Percentiles rank a stretch among this genome's conserved stretches.
These are phyloP conservation scores for Diutina scorzettiae DNA, from an alignment of 1,139 yeast genomes.

Conservation along the genomic window DNA sequence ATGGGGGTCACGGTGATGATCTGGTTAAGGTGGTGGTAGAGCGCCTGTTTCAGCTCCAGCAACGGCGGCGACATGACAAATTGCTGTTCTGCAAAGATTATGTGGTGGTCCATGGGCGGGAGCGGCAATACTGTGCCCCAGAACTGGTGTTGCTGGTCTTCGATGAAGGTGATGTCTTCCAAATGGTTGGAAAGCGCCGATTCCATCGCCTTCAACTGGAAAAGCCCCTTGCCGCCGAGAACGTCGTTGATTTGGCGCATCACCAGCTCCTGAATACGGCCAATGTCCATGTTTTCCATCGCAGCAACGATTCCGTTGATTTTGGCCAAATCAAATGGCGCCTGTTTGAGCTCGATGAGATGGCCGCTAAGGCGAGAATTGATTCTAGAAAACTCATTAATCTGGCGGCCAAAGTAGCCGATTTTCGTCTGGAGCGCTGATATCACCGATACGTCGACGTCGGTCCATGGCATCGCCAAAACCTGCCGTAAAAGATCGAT, in stretches of 20 bases:
- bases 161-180: neutral
- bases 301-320: neutral
- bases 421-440: neutral
- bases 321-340: neutral
- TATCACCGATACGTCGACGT: neutral
- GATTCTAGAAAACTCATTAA: neutral
- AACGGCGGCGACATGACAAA: neutral
- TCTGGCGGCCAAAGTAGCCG: neutral
- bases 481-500: constrained; percentile 9
- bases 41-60: neutral
- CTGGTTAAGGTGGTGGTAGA: neutral
- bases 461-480: neutral
- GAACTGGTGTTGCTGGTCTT: neutral
- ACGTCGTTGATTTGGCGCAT: neutral
- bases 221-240: neutral
- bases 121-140: neutral
- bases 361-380: neutral
- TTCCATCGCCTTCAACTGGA: neutral
- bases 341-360: neutral
- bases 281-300: neutral
- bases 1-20: neutral
- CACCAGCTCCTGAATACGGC: neutral
- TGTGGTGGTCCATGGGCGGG: neutral
- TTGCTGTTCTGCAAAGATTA: neutral
- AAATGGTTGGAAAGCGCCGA: neutral